Percentiles rank a stretch among this genome's conserved stretches.
These are phyloP conservation scores for Cucumis hystrix DNA, from an alignment of 306 rosid genomes.

Conservation along the genomic window DNA sequence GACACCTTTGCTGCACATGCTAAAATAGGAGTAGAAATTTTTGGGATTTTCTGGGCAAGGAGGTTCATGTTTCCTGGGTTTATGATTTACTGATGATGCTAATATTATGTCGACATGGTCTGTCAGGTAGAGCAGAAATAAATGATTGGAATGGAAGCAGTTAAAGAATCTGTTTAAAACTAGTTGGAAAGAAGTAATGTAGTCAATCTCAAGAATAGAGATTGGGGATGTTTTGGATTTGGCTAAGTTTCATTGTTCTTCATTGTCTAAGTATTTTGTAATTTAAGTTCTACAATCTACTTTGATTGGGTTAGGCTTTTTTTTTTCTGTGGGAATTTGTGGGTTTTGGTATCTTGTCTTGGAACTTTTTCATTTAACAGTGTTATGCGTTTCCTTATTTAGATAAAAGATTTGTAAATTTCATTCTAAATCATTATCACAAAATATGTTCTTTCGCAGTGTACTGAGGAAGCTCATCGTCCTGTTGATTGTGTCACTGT, in stretches of 20 bases:
- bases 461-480: slow-evolving; percentile 97
- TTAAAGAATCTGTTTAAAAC: background rate
- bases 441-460: slow-evolving; percentile 24
- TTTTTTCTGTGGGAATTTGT: background rate
- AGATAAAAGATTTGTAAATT: background rate
- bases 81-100: background rate
- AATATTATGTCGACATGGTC: background rate
- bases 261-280: background rate
- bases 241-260: background rate
- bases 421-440: background rate
- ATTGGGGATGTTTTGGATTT: background rate
- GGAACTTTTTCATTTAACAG: background rate
- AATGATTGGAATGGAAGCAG: background rate
- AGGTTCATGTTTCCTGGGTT: background rate
- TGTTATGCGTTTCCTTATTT: background rate
- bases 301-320: background rate
- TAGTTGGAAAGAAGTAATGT: background rate
- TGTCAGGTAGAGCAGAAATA: background rate
- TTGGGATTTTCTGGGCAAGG: background rate
- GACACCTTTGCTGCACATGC: background rate
- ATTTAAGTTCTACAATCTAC: background rate
- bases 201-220: background rate
- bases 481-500: slow-evolving; percentile 95
- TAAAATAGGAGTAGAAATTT: background rate
- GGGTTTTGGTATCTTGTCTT: background rate